Evolutionary conservation across 176 grass and related monocot genomes (phyloP).

Genomic region (Musa troglodytarum): DNA sequence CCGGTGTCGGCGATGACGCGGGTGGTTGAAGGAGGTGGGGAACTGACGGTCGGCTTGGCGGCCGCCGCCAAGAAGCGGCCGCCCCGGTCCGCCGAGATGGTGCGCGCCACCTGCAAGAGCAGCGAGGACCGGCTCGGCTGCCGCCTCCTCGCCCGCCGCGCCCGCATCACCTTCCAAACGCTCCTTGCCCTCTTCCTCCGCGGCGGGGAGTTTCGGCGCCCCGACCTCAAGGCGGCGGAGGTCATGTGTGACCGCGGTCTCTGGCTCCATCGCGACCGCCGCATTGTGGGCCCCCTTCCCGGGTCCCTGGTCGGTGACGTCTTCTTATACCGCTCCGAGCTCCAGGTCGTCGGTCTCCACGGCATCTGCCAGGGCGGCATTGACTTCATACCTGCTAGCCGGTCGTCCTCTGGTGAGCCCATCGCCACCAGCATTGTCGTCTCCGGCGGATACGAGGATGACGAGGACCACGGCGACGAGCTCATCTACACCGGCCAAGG

Average conservation of each 20-base stretch:
- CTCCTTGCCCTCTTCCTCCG: conserved; percentile 48
- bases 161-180: conserved; percentile 95
- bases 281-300: conserved; percentile 71
- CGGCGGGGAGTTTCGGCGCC: conserved; percentile 41
- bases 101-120: conserved; percentile 67
- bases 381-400: conserved; percentile 48
- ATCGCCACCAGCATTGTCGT: conserved; percentile 92
- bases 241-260: conserved; percentile 71
- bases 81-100: conserved; percentile 79
- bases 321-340: conserved; percentile 87
- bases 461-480: conserved; percentile 69
- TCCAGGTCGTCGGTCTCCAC: conserved; percentile 83
- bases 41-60: neutral
- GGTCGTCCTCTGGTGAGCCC: conserved; percentile 66
- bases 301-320: conserved; percentile 71
- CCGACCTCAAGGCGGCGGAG: conserved; percentile 56
- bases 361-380: conserved; percentile 89
- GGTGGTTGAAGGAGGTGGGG: no score
- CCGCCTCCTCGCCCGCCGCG: conserved; percentile 64
- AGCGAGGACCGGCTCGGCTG: conserved; percentile 75
- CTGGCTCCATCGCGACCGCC: conserved; percentile 82
- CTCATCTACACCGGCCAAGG: conserved; percentile 95
- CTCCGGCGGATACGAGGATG: conserved; percentile 97
- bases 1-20: no score
- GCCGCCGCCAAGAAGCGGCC: conserved; percentile 55